Base-by-base conservation (phyloP, 106 monocot species). In the Dendrobium huoshanense region DNA sequence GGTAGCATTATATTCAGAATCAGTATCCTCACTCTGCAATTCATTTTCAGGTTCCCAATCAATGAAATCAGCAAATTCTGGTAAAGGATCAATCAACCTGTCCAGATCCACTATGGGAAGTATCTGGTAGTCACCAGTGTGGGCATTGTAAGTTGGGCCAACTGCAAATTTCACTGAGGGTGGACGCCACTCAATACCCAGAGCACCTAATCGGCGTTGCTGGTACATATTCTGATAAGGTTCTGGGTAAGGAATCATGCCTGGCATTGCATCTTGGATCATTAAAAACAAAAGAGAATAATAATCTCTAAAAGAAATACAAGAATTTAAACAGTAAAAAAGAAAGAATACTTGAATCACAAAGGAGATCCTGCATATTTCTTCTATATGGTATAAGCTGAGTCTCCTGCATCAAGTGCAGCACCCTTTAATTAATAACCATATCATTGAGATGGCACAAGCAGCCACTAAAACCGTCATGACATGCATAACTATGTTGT, bases 211-310 rank as follows among this genome's bases (percentile, higher is more conserved):
- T 48, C 98, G 83, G 1, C 92, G 88, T 47, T 84, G 82, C 83
- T 98, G 98, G 80, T 91, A 98, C 86, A 93, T 91, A 75, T 58
- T 95, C 81, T 98, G 98, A 72, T 92, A 98, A 41, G 98, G 98
- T 78, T 98, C 98, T 15, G 95, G 91, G 73, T 98, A 98, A 51
- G 98, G 98, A 80, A 91, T 92, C 91, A 98, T 92, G 68, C 87
- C 98, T 98, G 88, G 55, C 44, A 91, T 78, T 81, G n/a, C 17
- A 72, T 55, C 73, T 27, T 70, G 4, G 40, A 81, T 41, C 18
- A 77, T 33, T 70, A 37, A 37, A 24, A 15, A 70, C 37, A 70
- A 37, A 33, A 37, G 16, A 13, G 13, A 33, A 70, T 70, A 70
- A 70, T 37, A 70, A 11, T 70, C 2, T 27, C 19, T 25, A 72